Evolutionary conservation across 768 basidiomycete genomes (phyloP), one percentile per base, ranked within the genome.

Genomic region (Podaxis sp.): DNA sequence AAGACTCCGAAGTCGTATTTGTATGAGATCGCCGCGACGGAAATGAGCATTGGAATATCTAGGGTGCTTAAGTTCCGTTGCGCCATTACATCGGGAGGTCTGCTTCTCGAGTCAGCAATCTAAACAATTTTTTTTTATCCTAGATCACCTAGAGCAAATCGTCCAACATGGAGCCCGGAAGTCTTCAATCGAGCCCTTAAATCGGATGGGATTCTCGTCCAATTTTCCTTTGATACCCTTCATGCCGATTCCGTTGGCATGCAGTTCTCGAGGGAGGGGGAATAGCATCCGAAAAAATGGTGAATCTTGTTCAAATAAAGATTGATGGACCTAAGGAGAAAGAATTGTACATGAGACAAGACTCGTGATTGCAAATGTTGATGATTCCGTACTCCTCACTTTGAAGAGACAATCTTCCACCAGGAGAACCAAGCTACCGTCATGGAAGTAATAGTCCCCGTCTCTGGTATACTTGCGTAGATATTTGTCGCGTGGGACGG

Each of bases 101-200:
- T 60, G 26, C 1, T 20, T 5, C 28, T 3, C 5, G 5, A 24
- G 33, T 60, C 41, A 37, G 20, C 41, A 4, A 26, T 38, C 13
- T 13, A 46, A 11, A 4, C 30, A 12, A 20, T 8, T 1, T 3
- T 7, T 33, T 8, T 8, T 30, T 22, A 33, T 41, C 44, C 15
- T 2, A 3, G 54, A 67, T 4, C 61, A 71, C 68, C 62, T 54
- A 4, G 70, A 66, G 44, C 68, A 71, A 22, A 69, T 53, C 44
- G 54, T 55, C 67, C 66, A 71, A 24, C 68, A 71, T 20, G 66
- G 48, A 12, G 65, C 65, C 30, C 68, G 62, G 24, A 70, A 66
- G 13, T 67, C 66, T 3, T 62, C 64, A 36, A 52, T 55, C 13
- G 49, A 48, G 36, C 67, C 68, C 2, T 62, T 56, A 11, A 67